phyloP scores from a whole-genome alignment of 2,329 filamentous ascomycete genomes.

The Nemania abortiva region DNA sequence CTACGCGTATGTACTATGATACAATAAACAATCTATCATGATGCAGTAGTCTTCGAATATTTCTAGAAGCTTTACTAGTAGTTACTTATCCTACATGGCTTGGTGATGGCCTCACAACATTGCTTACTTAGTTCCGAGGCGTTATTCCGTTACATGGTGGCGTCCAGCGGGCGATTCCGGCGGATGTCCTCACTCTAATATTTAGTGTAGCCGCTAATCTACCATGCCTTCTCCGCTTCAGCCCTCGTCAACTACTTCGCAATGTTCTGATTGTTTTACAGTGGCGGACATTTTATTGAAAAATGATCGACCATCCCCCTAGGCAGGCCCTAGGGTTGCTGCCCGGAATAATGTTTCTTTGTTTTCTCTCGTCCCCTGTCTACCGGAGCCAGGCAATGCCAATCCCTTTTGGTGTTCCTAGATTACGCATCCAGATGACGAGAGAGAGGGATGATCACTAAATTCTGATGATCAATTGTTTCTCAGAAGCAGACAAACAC shows the following conservation, averaged over 20 bases:
- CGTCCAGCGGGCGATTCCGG: neutral
- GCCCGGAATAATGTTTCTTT: constrained; percentile 12
- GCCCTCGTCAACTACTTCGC: constrained; percentile 13
- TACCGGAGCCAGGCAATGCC: constrained; percentile 1
- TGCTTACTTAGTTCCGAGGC: neutral
- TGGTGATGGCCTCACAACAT: neutral
- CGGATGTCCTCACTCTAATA: neutral
- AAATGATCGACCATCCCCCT: neutral
- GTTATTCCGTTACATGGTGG: neutral
- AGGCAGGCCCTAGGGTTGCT: neutral
- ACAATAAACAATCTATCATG: constrained; percentile 20
- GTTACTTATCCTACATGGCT: neutral
- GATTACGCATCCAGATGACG: constrained; percentile 2
- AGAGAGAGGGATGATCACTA: constrained; percentile 22
- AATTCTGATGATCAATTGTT: constrained; percentile 6
- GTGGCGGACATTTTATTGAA: constrained; percentile 2
- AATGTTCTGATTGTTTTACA: neutral
- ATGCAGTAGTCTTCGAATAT: constrained; percentile 5
- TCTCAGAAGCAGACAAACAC: constrained; percentile 5
- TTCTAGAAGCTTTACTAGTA: constrained; percentile 16
- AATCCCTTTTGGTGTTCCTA: neutral
- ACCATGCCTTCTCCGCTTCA: constrained; percentile 13
- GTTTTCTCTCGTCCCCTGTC: neutral
- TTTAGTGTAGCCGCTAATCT: neutral
- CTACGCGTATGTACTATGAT: neutral